Base-by-base conservation (phyloP, 2,329 filamentous ascomycete genomes). In the Talaromyces albobiverticillius region DNA sequence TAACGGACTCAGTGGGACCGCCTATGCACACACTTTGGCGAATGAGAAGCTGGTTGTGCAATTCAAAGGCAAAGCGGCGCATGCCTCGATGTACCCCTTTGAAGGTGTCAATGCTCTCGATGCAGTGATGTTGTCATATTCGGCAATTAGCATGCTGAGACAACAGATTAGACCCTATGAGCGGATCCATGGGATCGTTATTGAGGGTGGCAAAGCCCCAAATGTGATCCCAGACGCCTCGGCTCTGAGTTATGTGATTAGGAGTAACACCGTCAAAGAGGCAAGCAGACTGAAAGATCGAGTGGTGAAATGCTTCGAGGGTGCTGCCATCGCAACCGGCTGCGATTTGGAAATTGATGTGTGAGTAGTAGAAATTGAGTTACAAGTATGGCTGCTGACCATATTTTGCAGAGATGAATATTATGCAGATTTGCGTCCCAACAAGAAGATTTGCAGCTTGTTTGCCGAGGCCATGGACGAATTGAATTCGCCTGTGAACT, bases 71-170 rank as follows among this genome's bases (percentile, higher is more conserved):
- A 75, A 74, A 49, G 77, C 78, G 51, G 80, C 82, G 0, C 82
- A 84, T 59, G 82, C 81, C 0, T 81, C 78, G 0, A 76, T 76
- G 3, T 76, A 71, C n/a, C 82, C 82, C 0, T 84, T 81, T 81
- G 71, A 81, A 4, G 82, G 82, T 0, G 73, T 80, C 59, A 85
- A 85, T 61, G 82, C 82, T 0, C 73, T 84, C 0, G 82, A 85
- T 59, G 82, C 81, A 0, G 62, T 82, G 23, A 70, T 84, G 2
- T 70, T 73, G 0, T 76, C 70, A 1, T 75, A 75, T 54, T 68
- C 67, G 43, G 69, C 68, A 42, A 64, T 85, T 5, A 76, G 77
- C 0, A 71, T 80, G 1, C 69, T 85, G 9, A 75, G 82, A 1
- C 82, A 84, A 64, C 82, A 84, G 62, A 74, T 80, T 3, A 72